Conservation (phyloP, 371 early-diverging fungal genomes). For the Mortierella sp. region DNA sequence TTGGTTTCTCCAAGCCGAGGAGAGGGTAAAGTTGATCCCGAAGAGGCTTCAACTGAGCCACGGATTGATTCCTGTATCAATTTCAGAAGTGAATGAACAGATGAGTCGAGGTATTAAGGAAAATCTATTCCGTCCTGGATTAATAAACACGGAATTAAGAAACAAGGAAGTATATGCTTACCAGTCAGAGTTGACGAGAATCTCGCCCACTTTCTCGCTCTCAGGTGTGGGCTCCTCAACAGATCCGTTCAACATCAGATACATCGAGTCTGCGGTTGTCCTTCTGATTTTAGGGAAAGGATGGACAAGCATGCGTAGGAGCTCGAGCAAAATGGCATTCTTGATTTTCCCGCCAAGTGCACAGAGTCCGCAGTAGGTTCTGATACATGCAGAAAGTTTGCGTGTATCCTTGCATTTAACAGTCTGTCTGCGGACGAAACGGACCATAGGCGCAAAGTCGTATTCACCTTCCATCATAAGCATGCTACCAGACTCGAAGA, state of each 20-base stretch:
- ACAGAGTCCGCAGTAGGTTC: conserved; percentile 44
- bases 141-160: conserved; percentile 1
- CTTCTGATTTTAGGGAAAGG: conserved; percentile 56
- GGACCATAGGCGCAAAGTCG: conserved; percentile 54
- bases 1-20: conserved; percentile 45
- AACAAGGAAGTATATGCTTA: conserved; percentile 7
- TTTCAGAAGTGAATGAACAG: background rate
- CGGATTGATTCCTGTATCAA: conserved; percentile 31
- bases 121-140: too few species aligned
- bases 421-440: conserved; percentile 48
- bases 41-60: conserved; percentile 25
- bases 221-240: conserved; percentile 44
- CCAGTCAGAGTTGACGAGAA: conserved; percentile 47
- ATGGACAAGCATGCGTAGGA: conserved; percentile 44
- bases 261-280: conserved; percentile 54
- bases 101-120: background rate
- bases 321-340: conserved; percentile 42
- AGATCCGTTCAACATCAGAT: conserved; percentile 45
- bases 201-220: conserved; percentile 37
- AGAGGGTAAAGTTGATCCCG: conserved; percentile 49
- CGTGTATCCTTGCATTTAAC: conserved; percentile 45
- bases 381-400: conserved; percentile 39
- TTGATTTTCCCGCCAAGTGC: conserved; percentile 46
- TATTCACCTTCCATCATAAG: conserved; percentile 57
- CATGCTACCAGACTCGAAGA: conserved; percentile 70